Percentiles rank a stretch among this genome's conserved stretches.
Conservation (phyloP, 768 basidiomycete genomes). For the Boletus rex-veris region DNA sequence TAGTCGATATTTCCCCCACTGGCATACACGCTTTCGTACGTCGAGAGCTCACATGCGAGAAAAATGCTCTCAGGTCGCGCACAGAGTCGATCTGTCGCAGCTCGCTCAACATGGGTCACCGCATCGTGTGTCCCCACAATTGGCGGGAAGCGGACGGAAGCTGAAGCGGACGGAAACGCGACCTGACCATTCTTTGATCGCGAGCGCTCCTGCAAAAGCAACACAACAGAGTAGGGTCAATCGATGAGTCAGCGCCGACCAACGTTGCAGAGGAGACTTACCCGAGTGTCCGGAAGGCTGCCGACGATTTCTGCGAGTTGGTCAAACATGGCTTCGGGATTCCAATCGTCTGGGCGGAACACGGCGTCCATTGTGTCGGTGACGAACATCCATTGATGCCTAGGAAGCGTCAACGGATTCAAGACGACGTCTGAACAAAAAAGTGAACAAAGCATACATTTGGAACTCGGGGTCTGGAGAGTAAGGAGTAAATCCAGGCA, state of each 20-base stretch:
- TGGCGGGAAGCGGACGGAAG: constrained; percentile 24
- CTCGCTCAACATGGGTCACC: constrained; percentile 68
- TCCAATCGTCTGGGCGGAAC: constrained; percentile 77
- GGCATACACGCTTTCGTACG: constrained; percentile 88
- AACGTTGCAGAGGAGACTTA: constrained; percentile 2
- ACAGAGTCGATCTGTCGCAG: constrained; percentile 80
- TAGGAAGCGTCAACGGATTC: constrained; percentile 28
- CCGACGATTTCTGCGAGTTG: too few species aligned
- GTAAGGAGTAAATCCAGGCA: constrained; percentile 90
- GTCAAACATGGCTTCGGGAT: too few species aligned
- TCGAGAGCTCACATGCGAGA: constrained; percentile 82
- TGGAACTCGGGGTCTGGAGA: constrained; percentile 96
- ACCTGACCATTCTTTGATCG: constrained; percentile 23
- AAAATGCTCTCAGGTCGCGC: constrained; percentile 82
- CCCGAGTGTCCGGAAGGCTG: too few species aligned
- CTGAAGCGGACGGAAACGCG: constrained; percentile 19
- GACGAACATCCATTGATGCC: constrained; percentile 98
- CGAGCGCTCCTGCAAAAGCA: constrained; percentile 23
- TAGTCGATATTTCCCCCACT: constrained; percentile 82
- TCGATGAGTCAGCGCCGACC: neutral
- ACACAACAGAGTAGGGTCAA: neutral
- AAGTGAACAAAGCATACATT: constrained; percentile 51
- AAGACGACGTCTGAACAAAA: neutral
- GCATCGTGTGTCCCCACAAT: constrained; percentile 47
- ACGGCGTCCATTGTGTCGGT: constrained; percentile 97